phyloP scores from a whole-genome alignment of 441 rosid genomes.

The Mallotus repandus region DNA sequence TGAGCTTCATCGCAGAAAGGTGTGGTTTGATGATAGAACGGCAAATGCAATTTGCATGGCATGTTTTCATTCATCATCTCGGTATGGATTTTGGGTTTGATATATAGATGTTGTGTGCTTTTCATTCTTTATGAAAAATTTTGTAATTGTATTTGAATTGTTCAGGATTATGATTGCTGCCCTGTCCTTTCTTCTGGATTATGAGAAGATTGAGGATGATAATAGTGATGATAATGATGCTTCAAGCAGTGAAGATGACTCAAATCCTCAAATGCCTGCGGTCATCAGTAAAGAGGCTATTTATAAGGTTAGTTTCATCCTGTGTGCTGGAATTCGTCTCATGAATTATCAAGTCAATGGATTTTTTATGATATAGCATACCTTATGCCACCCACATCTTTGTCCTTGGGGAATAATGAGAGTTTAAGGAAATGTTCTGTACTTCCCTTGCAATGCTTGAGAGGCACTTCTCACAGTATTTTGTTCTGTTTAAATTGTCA shows the following conservation, averaged over 20 bases:
- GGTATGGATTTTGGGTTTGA: slow-evolving; percentile 36
- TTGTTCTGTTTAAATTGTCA: slow-evolving; percentile 29
- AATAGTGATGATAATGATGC: slow-evolving; percentile 67
- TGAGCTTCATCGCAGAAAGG: slow-evolving; percentile 76
- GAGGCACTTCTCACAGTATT: not conserved
- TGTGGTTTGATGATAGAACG: slow-evolving; percentile 90
- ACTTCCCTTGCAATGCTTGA: too few species aligned
- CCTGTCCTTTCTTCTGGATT: slow-evolving; percentile 82
- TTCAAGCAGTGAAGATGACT: slow-evolving; percentile 74
- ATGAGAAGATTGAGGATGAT: slow-evolving; percentile 73
- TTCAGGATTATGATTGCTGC: slow-evolving; percentile 81
- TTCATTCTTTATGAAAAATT: slow-evolving; percentile 16
- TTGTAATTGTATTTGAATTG: slow-evolving; percentile 6
- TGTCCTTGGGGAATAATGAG: not conserved
- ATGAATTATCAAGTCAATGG: not conserved
- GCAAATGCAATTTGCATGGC: slow-evolving; percentile 89
- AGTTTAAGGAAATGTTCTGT: not conserved
- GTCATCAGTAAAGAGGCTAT: slow-evolving; percentile 62
- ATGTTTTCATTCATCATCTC: slow-evolving; percentile 78
- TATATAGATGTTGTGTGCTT: slow-evolving; percentile 10
- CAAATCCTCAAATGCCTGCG: slow-evolving; percentile 40
- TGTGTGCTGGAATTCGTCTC: not conserved
- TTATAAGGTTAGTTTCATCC: slow-evolving; percentile 64
- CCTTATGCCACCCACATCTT: not conserved
- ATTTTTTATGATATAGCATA: too few species aligned